Base-by-base conservation (phyloP, 257 asterid genomes). In the Rehmannia glutinosa region DNA sequence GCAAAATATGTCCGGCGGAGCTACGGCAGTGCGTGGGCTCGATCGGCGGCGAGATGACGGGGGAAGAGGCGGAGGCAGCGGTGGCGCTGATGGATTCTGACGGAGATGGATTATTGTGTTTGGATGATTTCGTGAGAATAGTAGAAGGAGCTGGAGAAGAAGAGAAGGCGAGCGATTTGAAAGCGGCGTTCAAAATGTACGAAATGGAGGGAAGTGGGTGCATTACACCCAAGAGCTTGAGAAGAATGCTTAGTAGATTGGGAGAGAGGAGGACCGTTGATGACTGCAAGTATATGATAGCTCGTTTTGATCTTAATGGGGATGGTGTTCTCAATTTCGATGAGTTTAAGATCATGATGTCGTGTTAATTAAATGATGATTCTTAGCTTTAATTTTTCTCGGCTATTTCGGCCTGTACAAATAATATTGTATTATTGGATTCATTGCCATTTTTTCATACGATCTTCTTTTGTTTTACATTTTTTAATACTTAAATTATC, bases 291-390 rank as follows among this genome's bases (percentile, higher is more conserved):
- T 46, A 32, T 52, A 86, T 89, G 92, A 85, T 87, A 0, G 78
- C 81, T 63, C 50, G 47, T 0, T 87, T 84, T 55, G 97, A 89
- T 76, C 70, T 87, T 17, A 79, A 89, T 9, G 87, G 84, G 0
- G 97, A 87, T 61, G 96, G 92, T 0, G 83, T 83, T 54, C 84
- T 89, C 0, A 63, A 67, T 38, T 86, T 85, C 71, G 70, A 87
- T 3, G 97, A 90, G 78, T 90, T 90, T 63, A 64, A 72, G 80
- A 32, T 80, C 50, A 90, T 90, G 96, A 90, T 87, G 96, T 30
- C 71, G 9, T 68, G 57, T 50, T 76, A 36, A 50, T 1, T 11
- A 41, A 32, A n/a, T n/a, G n/a, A n/a, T n/a, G n/a, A n/a, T n/a
- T n/a, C n/a, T n/a, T n/a, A n/a, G n/a, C n/a, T n/a, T n/a, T n/a